Conservation (phyloP, 2,329 filamentous ascomycete species). For the Coniochaeta sp. region DNA sequence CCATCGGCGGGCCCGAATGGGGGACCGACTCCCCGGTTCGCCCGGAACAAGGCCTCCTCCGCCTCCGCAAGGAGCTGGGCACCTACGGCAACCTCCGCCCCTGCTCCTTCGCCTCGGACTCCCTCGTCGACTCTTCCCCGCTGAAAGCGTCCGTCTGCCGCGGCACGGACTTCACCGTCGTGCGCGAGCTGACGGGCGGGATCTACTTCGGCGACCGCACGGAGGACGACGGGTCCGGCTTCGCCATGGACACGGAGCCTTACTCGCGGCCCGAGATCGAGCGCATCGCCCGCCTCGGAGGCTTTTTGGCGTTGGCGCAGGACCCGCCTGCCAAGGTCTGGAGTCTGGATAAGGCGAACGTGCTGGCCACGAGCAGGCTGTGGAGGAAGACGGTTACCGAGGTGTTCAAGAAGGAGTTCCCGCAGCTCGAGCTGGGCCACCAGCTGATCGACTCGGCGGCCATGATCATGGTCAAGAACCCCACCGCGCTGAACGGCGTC, state of each 20-base stretch:
- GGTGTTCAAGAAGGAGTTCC: constrained; percentile 83
- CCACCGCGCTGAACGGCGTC: constrained; percentile 78
- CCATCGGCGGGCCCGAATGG: constrained; percentile 96
- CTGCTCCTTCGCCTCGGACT: constrained; percentile 89
- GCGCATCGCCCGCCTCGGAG: constrained; percentile 77
- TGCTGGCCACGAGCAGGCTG: constrained; percentile 80
- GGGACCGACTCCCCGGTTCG: constrained; percentile 73
- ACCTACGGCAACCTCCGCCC: constrained; percentile 94
- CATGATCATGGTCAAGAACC: constrained; percentile 97
- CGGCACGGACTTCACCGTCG: constrained; percentile 85
- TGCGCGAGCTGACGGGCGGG: constrained; percentile 85
- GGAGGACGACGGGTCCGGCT: constrained; percentile 68
- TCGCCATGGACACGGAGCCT: constrained; percentile 77
- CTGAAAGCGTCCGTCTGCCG: constrained; percentile 80
- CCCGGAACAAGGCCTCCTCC: constrained; percentile 86
- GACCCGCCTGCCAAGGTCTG: constrained; percentile 72
- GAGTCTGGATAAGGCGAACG: constrained; percentile 94
- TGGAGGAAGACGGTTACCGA: constrained; percentile 86
- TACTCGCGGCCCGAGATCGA: constrained; percentile 84
- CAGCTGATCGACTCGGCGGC: constrained; percentile 95
- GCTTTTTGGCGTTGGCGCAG: constrained; percentile 69
- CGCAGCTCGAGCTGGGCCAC: constrained; percentile 74
- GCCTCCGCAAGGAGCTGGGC: constrained; percentile 85
- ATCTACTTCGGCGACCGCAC: constrained; percentile 92
- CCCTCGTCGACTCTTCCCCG: constrained; percentile 76